phyloP scores from a whole-genome alignment of 305 asterid species.

The Withania somnifera region DNA sequence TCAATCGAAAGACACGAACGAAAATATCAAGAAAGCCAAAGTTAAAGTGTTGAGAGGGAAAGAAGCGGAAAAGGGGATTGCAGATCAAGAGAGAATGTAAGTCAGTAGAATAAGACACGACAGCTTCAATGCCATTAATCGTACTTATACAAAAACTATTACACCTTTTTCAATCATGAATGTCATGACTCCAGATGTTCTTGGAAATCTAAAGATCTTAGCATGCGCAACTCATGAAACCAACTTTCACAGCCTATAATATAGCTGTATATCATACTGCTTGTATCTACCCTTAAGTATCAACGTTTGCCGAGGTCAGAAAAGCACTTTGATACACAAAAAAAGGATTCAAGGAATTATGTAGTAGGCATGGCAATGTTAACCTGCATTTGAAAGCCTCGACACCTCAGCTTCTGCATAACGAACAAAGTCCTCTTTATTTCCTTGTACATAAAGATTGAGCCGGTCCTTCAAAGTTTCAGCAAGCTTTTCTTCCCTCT shows the following conservation, averaged over 20 bases:
- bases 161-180: background rate
- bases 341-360: background rate
- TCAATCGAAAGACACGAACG: background rate
- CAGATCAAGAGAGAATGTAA: background rate
- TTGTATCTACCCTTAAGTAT: background rate
- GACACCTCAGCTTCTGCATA: conserved; percentile 83
- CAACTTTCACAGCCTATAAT: background rate
- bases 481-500: conserved; percentile 95
- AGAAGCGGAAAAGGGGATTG: background rate
- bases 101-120: background rate
- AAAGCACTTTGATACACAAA: background rate
- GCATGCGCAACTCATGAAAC: background rate
- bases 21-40: background rate
- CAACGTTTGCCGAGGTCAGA: background rate
- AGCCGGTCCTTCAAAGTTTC: conserved; percentile 66
- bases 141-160: background rate
- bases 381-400: conserved; percentile 89
- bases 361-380: conserved; percentile 3
- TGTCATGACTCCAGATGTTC: background rate
- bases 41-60: conserved; percentile 6
- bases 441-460: conserved; percentile 80
- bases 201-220: background rate
- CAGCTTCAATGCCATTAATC: background rate
- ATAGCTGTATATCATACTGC: background rate
- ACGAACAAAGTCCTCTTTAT: conserved; percentile 65